A percentile compares a stretch with the other conserved stretches of the same genome.
These are phyloP conservation scores for Nemania sp. DNA, from an alignment of 2,329 filamentous ascomycete species.

Conservation along the genomic window DNA sequence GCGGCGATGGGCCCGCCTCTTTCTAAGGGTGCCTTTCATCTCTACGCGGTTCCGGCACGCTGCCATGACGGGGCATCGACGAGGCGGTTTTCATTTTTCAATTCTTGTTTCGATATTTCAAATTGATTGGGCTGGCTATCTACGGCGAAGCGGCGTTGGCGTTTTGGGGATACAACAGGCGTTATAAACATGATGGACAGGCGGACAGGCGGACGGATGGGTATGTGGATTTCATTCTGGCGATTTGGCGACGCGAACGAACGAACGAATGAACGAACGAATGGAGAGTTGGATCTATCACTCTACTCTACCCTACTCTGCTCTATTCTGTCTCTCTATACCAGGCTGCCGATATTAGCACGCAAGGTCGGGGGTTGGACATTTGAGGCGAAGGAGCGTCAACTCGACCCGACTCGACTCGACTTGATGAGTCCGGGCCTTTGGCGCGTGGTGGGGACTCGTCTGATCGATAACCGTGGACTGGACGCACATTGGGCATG, in stretches of 20 bases:
- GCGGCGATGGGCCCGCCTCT: too few relatives aligned
- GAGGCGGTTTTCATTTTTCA: background rate
- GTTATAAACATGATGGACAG: background rate
- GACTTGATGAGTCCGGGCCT: too few relatives aligned
- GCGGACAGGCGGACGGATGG: background rate
- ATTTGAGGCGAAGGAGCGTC: background rate
- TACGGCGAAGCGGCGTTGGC: background rate
- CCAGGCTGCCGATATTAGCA: too few relatives aligned
- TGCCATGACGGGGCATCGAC: background rate
- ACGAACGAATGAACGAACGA: too few relatives aligned
- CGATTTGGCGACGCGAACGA: background rate
- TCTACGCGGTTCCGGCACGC: background rate
- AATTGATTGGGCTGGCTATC: background rate
- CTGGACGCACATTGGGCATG: too few relatives aligned
- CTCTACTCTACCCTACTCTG: too few relatives aligned
- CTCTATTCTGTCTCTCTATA: too few relatives aligned
- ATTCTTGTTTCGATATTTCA: background rate
- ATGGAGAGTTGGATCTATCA: background rate
- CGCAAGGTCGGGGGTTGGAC: background rate
- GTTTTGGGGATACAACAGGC: slow-evolving; percentile 4
- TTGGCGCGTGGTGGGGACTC: too few relatives aligned
- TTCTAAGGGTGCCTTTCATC: background rate
- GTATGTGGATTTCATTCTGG: background rate
- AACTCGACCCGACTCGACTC: too few relatives aligned
- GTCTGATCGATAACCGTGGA: too few relatives aligned